Evolutionary conservation across 208 protist species (phyloP).

Genomic region (Wallacemonas sp.): DNA sequence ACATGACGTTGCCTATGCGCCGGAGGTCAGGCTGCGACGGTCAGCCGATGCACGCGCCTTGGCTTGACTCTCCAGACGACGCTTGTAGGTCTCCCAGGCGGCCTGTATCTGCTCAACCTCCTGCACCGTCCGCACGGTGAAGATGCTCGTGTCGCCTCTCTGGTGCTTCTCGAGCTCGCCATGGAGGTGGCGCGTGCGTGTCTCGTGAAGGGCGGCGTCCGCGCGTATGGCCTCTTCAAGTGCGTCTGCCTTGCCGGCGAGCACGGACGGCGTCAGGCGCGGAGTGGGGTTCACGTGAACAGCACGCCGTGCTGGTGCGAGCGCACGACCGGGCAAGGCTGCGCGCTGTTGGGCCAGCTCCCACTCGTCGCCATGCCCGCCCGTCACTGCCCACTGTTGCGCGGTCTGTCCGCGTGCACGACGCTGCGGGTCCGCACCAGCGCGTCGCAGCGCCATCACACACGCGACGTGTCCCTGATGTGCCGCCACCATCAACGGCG

Average conservation of each 20-base stretch:
- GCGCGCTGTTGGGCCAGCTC: conserved; percentile 4
- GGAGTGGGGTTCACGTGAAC: too few relatives aligned
- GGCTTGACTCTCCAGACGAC: not conserved
- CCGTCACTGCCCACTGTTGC: conserved; percentile 30
- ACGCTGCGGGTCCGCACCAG: conserved; percentile 23
- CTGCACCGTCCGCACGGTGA: conserved; percentile 4
- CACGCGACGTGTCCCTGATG: conserved; percentile 30
- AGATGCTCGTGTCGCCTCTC: not conserved
- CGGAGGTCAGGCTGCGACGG: too few relatives aligned
- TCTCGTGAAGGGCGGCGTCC: not conserved
- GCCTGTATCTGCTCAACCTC: conserved; percentile 16
- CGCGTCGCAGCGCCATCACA: conserved; percentile 21
- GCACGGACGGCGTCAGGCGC: not conserved
- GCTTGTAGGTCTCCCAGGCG: conserved; percentile 12
- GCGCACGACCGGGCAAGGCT: too few relatives aligned
- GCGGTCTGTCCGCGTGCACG: conserved; percentile 21
- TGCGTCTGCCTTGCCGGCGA: not conserved
- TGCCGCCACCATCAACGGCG: conserved; percentile 44
- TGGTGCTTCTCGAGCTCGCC: not conserved
- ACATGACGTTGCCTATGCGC: too few relatives aligned
- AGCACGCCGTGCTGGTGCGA: not conserved
- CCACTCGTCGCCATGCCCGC: conserved; percentile 14
- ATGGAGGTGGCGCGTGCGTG: not conserved
- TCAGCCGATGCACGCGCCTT: not conserved
- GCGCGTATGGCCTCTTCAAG: not conserved